Evolutionary conservation across 768 basidiomycete species (phyloP).

Genomic region (Mycena crocata): DNA sequence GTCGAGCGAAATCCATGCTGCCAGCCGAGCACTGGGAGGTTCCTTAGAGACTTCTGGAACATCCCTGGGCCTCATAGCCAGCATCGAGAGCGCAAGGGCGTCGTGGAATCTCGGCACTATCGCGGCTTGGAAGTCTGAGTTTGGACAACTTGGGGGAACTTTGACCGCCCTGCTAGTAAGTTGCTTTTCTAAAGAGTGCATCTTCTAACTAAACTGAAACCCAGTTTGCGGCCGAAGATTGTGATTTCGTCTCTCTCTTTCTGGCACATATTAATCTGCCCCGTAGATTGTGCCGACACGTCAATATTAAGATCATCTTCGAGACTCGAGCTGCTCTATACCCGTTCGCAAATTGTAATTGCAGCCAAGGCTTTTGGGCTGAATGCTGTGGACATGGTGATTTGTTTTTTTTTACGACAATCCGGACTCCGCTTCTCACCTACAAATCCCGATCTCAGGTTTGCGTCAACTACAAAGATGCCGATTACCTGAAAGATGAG

Average conservation of each 20-base stretch:
- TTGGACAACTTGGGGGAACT: conserved; percentile 61
- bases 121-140: conserved; percentile 71
- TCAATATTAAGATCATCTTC: conserved; percentile 81
- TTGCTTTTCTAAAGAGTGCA: conserved; percentile 7
- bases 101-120: conserved; percentile 77
- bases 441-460: conserved; percentile 59
- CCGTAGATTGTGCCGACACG: conserved; percentile 88
- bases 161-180: conserved; percentile 77
- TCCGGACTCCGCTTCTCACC: too few relatives aligned
- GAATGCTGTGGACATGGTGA: conserved; percentile 91
- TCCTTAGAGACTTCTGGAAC: too few relatives aligned
- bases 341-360: conserved; percentile 85
- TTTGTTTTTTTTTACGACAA: too few relatives aligned
- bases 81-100: conserved; percentile 86
- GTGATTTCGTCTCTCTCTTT: conserved; percentile 53
- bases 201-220: conserved; percentile 2
- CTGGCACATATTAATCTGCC: conserved; percentile 14
- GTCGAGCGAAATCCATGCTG: conserved; percentile 57
- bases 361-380: conserved; percentile 87
- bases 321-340: conserved; percentile 82
- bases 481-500: conserved; percentile 74
- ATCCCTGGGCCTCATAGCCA: conserved; percentile 73
- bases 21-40: conserved; percentile 39
- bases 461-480: conserved; percentile 88
- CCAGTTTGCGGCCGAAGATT: conserved; percentile 96